Conservation (phyloP, 116 monocot species). For the Thalassia testudinum region DNA sequence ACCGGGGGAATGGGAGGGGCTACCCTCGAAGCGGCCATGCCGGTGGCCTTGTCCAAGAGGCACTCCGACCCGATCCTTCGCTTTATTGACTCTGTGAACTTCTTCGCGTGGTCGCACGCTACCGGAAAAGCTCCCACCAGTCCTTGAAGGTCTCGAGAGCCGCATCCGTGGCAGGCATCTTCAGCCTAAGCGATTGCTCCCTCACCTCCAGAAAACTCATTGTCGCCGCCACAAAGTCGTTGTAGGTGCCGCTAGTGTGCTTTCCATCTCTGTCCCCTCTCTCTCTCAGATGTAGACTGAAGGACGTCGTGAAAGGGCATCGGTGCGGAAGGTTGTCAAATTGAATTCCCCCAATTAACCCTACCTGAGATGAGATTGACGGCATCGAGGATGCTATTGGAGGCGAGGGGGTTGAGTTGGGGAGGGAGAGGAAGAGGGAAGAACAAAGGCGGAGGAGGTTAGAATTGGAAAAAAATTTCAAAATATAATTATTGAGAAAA, state of each 20-base stretch:
- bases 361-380: no score
- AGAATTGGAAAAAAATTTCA: no score
- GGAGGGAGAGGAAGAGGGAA: no score
- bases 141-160: slow-evolving; percentile 84
- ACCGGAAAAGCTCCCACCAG: slow-evolving; percentile 86
- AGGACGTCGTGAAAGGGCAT: no score
- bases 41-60: slow-evolving; percentile 92
- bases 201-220: slow-evolving; percentile 46
- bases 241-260: slow-evolving; percentile 51
- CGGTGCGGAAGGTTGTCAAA: no score
- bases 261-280: slow-evolving; percentile 31
- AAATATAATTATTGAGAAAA: no score
- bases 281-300: no score
- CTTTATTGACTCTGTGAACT: slow-evolving; percentile 77
- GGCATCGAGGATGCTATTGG: no score
- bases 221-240: slow-evolving; percentile 62
- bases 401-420: no score
- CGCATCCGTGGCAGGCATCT: slow-evolving; percentile 38
- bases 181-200: slow-evolving; percentile 32
- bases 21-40: slow-evolving; percentile 8
- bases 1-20: slow-evolving; percentile 6
- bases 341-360: no score
- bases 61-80: slow-evolving; percentile 91
- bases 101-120: slow-evolving; percentile 85
- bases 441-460: no score